A percentile compares a stretch with the other conserved stretches of the same genome.
Evolutionary conservation across 2,329 filamentous ascomycete genomes (phyloP).

Genomic region (Davidsoniella virescens): DNA sequence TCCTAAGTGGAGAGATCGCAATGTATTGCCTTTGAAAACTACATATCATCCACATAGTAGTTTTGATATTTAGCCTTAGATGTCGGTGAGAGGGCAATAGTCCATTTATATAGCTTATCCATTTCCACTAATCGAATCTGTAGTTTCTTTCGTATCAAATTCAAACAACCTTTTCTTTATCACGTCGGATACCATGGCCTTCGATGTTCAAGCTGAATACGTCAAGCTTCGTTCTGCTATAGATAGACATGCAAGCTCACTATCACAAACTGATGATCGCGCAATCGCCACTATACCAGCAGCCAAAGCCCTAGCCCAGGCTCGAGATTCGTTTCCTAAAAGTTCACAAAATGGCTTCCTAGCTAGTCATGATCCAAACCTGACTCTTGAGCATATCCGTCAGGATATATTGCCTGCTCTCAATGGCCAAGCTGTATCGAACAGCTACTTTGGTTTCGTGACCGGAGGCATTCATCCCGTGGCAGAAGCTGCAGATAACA

Average conservation of each 20-base stretch:
- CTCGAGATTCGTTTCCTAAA: constrained; percentile 3
- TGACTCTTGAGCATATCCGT: constrained; percentile 25
- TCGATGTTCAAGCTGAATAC: constrained; percentile 9
- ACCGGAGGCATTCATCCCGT: constrained; percentile 68
- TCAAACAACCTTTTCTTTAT: background rate
- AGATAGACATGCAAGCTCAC: background rate
- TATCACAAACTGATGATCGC: background rate
- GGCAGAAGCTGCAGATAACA: constrained; percentile 64
- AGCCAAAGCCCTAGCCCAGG: background rate
- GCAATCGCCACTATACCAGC: background rate
- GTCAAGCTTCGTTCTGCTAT: background rate
- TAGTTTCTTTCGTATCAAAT: too few relatives aligned
- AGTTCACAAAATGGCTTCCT: background rate
- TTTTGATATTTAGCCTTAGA: too few relatives aligned
- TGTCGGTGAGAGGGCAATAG: too few relatives aligned
- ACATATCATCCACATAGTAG: too few relatives aligned
- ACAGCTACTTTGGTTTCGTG: constrained; percentile 77
- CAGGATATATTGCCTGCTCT: constrained; percentile 39
- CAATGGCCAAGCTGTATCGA: constrained; percentile 45
- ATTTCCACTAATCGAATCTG: too few relatives aligned
- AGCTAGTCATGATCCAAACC: background rate
- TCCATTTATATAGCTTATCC: too few relatives aligned
- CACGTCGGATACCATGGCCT: background rate
- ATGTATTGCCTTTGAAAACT: too few relatives aligned
- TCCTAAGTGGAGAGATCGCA: too few relatives aligned